Base-by-base conservation (phyloP, 805 yeast species). In the Torulaspora indica region DNA sequence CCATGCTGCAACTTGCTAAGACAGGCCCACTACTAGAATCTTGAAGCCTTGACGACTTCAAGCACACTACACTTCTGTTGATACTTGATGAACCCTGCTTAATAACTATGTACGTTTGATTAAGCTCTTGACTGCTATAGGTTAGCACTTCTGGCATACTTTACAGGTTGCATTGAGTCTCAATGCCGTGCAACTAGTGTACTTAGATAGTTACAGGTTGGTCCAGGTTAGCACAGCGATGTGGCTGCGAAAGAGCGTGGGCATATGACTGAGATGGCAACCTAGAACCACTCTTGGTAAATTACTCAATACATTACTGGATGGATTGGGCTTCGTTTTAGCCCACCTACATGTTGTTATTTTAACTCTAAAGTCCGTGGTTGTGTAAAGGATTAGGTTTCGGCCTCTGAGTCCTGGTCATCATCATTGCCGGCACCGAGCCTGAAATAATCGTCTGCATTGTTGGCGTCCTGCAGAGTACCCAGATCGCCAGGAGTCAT, bases 401-500 rank as follows among this genome's bases (percentile, higher is more conserved):
- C 40, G 53, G 63, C 69, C 8, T 66, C 73, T 9, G 64, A 70
- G 5, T 70, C 77, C 13, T 71, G 74, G 25, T 71, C 76, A 25
- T 60, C 70, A 18, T 61, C 68, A 15, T 56, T 60, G 13, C 71
- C 75, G 8, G 42, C 51, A 9, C 51, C 51, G 48, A 72, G 57
- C 31, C 72, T 71, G 57, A 82, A 75, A 58, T 87, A 91, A 62
- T 91, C 97, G 30, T 86, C 88, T 1, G 78, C 72, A 57, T 85
- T 86, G 45, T 79, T 79, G 30, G 87, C 86, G 63, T 91, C 98
- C 63, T 90, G 97, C 57, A 93, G 73, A 3, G 96, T 82, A n/a
- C 98, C 98, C 51, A 91, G 75, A 64, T 91, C 98, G 31, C 98
- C 98, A 0, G 98, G 98, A 1, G 98, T 91, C 96, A 89, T 91